Evolutionary conservation across 495 filamentous ascomycete genomes (phyloP), one percentile per base, ranked within the genome.

Genomic region (Paragyromitra xinjiangensis): DNA sequence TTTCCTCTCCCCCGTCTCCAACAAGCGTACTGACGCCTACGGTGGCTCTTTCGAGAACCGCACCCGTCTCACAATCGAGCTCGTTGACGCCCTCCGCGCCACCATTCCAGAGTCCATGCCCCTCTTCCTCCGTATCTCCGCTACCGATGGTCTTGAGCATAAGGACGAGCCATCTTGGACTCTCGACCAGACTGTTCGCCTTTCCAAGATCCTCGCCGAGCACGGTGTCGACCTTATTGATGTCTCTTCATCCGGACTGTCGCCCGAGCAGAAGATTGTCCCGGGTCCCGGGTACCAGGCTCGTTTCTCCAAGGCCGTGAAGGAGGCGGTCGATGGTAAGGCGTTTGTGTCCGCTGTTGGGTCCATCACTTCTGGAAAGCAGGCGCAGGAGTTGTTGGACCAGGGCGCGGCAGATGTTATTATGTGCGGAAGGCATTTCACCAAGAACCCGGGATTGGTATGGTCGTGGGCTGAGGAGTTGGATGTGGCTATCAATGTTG

Each of bases 171-270:
- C 83, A 7, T 87, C 87, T 51, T 94, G 92, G 93, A 87, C 88
- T 42, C 80, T 93, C 45, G 84, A 87, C 34, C 84, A 92, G 48
- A 91, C 87, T 26, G 86, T 90, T 63, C 78, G 82, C 72, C 85
- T 96, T 2, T 90, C 91, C 14, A 88, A 88, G 77, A 81, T 91
- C 34, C 86, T 94, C 0, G 88, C 87, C 8, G 83, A 88, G 1
- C 92, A 90, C 3, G 76, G 72, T 0, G 86, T 96, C 40, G 93
- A 95, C 83, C 82, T 95, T 3, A 83, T 95, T 16, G 93, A 96
- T 83, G 89, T 94, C 58, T 91, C 88, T 72, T 90, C 90, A 0
- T 91, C 87, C 4, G 93, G 91, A 14, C 90, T 91, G 76, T 88
- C 90, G 83, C 83, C 85, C 42, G 80, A 83, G 16, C 90, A 92